Percentiles rank a stretch among this genome's conserved stretches.
Conservation (phyloP, 1,284 basidiomycete genomes). For the Boletus smithii region DNA sequence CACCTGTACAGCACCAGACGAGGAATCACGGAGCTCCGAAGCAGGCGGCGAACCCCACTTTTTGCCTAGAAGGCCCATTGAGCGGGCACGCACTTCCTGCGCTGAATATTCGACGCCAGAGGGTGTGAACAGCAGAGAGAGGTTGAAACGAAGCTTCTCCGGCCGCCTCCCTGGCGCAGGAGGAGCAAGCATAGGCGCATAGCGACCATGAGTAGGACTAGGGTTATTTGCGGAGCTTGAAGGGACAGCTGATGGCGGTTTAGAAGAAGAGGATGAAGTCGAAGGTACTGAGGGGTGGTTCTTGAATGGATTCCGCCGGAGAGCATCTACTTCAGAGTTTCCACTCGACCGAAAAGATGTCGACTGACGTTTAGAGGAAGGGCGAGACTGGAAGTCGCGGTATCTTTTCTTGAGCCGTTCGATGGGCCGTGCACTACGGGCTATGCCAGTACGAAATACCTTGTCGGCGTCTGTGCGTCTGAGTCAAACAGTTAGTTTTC, state of each 20-base stretch:
- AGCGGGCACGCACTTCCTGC: slow-evolving; percentile 71
- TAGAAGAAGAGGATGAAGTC: slow-evolving; percentile 29
- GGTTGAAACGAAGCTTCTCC: slow-evolving; percentile 65
- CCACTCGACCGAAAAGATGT: slow-evolving; percentile 24
- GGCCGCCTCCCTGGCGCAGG: slow-evolving; percentile 62
- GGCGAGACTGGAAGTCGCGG: slow-evolving; percentile 71
- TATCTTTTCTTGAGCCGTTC: slow-evolving; percentile 85
- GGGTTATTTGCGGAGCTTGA: slow-evolving; percentile 15
- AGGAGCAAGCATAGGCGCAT: slow-evolving; percentile 66
- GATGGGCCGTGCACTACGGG: slow-evolving; percentile 75
- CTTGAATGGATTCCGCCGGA: slow-evolving; percentile 56
- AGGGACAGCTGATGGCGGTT: slow-evolving; percentile 21
- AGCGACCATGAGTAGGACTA: slow-evolving; percentile 42
- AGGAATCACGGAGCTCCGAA: slow-evolving; percentile 38
- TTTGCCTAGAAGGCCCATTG: slow-evolving; percentile 76
- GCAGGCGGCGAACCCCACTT: slow-evolving; percentile 70
- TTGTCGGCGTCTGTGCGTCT: slow-evolving; percentile 79
- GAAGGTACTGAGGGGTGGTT: slow-evolving; percentile 40
- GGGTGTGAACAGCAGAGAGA: slow-evolving; percentile 64
- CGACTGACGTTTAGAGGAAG: slow-evolving; percentile 33
- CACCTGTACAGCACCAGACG: slow-evolving; percentile 37
- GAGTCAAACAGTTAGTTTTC: slow-evolving; percentile 17
- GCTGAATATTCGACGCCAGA: slow-evolving; percentile 69
- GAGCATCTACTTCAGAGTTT: slow-evolving; percentile 36
- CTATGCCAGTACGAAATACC: slow-evolving; percentile 82